A percentile compares a stretch with the other conserved stretches of the same genome.
phyloP scores from a whole-genome alignment of 179 eudicot species.

The Silene noctiflora region DNA sequence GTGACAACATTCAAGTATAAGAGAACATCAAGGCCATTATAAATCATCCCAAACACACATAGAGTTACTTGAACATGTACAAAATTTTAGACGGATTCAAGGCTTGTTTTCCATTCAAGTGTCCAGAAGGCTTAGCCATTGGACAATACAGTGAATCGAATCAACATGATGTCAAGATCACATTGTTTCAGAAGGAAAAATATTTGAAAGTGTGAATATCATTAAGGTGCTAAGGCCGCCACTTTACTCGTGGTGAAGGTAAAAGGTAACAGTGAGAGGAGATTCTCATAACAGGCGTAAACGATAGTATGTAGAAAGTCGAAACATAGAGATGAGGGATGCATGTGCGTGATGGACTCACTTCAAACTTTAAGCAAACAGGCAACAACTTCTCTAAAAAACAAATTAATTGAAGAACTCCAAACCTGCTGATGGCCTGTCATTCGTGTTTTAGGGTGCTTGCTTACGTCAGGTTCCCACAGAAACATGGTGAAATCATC shows the following conservation, averaged over 20 bases:
- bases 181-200: too few relatives aligned
- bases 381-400: background rate
- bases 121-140: background rate
- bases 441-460: constrained; percentile 93
- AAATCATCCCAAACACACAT: background rate
- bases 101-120: background rate
- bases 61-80: background rate
- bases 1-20: background rate
- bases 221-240: too few relatives aligned
- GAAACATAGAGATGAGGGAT: background rate
- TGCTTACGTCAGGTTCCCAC: constrained; percentile 89
- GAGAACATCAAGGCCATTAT: background rate
- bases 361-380: background rate
- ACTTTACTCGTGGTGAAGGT: too few relatives aligned
- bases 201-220: too few relatives aligned
- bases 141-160: too few relatives aligned
- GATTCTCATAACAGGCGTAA: background rate
- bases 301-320: background rate
- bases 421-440: constrained; percentile 97
- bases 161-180: too few relatives aligned
- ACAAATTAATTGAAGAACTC: background rate
- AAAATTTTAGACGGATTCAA: background rate
- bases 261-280: background rate
- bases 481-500: constrained; percentile 97
- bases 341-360: background rate